phyloP scores from a whole-genome alignment of 148 eudicot species.

The Rhododendron mucronatum region DNA sequence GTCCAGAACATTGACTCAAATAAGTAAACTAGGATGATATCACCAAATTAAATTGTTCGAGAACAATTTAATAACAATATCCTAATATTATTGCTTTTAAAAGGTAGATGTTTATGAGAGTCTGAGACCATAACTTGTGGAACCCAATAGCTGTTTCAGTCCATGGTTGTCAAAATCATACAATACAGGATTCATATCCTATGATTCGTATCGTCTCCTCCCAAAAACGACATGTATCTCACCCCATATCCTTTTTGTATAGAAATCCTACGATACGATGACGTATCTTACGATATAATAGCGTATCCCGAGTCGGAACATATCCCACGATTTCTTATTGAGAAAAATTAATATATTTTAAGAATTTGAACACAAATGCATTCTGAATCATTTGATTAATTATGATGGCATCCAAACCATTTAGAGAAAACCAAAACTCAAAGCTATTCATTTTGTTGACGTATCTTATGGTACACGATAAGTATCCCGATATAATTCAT shows the following conservation, averaged over 20 bases:
- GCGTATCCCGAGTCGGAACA: background rate
- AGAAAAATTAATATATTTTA: too few species aligned
- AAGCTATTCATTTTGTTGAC: background rate
- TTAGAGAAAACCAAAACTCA: background rate
- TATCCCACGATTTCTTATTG: background rate
- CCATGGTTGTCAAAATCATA: background rate
- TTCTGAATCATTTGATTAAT: background rate
- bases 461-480: background rate
- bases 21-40: slow-evolving; percentile 10
- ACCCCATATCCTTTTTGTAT: background rate
- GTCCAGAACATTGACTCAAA: slow-evolving; percentile 21
- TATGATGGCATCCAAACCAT: background rate
- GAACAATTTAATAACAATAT: background rate
- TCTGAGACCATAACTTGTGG: background rate
- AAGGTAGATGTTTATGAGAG: background rate
- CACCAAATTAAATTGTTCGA: background rate
- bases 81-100: background rate
- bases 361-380: background rate
- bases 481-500: background rate
- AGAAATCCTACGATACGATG: background rate
- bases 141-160: background rate
- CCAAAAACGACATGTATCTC: background rate
- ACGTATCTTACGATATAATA: background rate
- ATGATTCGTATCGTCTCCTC: background rate
- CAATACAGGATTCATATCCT: background rate